Conservation (phyloP, 108 stramenopile species). For the Nitzschia sp. region DNA sequence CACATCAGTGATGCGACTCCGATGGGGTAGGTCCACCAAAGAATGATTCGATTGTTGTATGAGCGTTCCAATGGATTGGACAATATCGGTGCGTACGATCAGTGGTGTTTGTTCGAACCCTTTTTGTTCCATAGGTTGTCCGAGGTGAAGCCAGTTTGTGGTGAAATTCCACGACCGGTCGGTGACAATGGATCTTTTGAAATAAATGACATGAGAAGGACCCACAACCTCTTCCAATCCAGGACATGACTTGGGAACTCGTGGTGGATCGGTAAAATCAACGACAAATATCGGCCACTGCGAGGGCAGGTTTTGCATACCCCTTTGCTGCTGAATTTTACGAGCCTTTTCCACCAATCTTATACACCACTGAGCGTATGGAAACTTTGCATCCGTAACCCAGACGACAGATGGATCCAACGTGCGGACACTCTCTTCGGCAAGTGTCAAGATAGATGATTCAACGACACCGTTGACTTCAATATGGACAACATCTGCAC, state of each 20-base stretch:
- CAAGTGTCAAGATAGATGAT: slow-evolving; percentile 11
- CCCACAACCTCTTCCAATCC: slow-evolving; percentile 27
- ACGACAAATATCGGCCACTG: slow-evolving; percentile 38
- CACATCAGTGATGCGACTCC: slow-evolving; percentile 10
- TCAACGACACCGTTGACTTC: slow-evolving; percentile 29
- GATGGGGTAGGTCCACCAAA: background rate
- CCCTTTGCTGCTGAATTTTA: slow-evolving; percentile 1
- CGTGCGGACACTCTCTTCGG: slow-evolving; percentile 11
- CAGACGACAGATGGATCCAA: slow-evolving; percentile 27
- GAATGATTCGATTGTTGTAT: slow-evolving; percentile 9
- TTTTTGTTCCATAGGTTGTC: background rate
- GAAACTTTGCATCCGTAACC: slow-evolving; percentile 29
- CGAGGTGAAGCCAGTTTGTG: slow-evolving; percentile 19
- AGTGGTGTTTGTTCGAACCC: slow-evolving; percentile 26
- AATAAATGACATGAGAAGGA: slow-evolving; percentile 15
- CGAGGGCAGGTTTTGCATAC: background rate
- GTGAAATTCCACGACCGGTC: slow-evolving; percentile 4
- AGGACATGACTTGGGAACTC: slow-evolving; percentile 5
- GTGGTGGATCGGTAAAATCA: slow-evolving; percentile 30
- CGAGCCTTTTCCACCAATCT: slow-evolving; percentile 14
- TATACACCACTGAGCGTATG: slow-evolving; percentile 20
- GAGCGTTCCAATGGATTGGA: background rate
- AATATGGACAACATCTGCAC: slow-evolving; percentile 27
- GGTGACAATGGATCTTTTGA: slow-evolving; percentile 27
- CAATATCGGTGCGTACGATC: slow-evolving; percentile 37